These are phyloP conservation scores for Phragmites australis DNA, from an alignment of 176 grass and related monocot genomes.

Conservation along the genomic window DNA sequence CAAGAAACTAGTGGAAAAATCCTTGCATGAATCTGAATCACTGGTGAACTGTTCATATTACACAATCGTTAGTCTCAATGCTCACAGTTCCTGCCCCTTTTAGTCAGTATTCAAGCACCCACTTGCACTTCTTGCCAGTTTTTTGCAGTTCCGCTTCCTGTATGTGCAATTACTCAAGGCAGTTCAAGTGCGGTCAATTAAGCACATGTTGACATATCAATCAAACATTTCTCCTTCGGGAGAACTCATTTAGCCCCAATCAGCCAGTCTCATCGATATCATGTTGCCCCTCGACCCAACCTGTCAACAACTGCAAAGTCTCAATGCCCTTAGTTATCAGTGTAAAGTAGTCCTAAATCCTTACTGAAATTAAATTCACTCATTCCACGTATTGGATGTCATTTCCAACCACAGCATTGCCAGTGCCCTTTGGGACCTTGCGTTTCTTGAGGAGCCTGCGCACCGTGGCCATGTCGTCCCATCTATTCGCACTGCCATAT, in stretches of 20 bases:
- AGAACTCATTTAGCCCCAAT: background rate
- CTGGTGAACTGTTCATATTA: background rate
- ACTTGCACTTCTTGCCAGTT: background rate
- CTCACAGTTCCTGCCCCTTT: background rate
- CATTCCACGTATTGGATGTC: background rate
- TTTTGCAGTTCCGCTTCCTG: background rate
- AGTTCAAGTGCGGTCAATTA: background rate
- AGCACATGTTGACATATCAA: background rate
- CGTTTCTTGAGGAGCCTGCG: constrained; percentile 52
- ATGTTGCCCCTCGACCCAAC: background rate
- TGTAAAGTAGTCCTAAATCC: background rate
- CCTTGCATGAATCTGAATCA: background rate
- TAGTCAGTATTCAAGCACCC: background rate
- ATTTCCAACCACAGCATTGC: constrained; percentile 50
- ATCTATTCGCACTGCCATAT: constrained; percentile 53
- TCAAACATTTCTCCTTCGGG: background rate
- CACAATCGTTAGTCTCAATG: background rate
- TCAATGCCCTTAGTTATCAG: background rate
- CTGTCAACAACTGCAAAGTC: background rate
- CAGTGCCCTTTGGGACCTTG: constrained; percentile 56
- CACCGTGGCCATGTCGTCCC: constrained; percentile 62
- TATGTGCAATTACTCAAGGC: background rate
- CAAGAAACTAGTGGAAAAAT: background rate
- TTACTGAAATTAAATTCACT: background rate
- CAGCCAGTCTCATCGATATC: background rate